phyloP scores from a whole-genome alignment of 129 eudicot species.

The Apium graveolens region DNA sequence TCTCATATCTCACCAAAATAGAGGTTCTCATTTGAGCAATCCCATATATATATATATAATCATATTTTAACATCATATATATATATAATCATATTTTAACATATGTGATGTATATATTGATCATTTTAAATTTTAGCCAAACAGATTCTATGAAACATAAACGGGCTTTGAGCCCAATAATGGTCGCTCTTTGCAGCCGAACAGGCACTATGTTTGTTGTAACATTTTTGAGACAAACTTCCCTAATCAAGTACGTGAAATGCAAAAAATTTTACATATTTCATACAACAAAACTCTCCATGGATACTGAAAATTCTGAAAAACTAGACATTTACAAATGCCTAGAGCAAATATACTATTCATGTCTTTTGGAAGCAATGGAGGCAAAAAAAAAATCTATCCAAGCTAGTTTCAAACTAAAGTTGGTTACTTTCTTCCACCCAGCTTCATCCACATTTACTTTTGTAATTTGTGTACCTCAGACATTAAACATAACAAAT shows the following conservation, averaged over 20 bases:
- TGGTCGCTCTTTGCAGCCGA: too few relatives aligned
- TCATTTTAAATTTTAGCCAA: too few relatives aligned
- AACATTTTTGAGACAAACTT: constrained; percentile 11
- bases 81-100: too few relatives aligned
- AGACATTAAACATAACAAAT: constrained; percentile 2
- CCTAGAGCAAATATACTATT: not conserved
- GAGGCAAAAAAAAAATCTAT: constrained; percentile 6
- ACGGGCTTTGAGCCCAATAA: too few relatives aligned
- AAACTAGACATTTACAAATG: constrained; percentile 18
- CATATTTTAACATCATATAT: too few relatives aligned
- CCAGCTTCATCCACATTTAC: constrained; percentile 11
- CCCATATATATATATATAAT: too few relatives aligned
- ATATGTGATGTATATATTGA: too few relatives aligned
- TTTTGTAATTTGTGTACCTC: constrained; percentile 10
- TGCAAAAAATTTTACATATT: constrained; percentile 7
- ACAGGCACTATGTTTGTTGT: not conserved
- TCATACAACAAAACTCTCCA: constrained; percentile 8
- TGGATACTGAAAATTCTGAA: not conserved
- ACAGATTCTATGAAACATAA: too few relatives aligned
- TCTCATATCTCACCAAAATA: too few relatives aligned
- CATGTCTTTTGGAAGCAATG: constrained; percentile 10
- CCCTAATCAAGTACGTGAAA: constrained; percentile 14
- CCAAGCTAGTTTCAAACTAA: not conserved
- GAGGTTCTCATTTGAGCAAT: too few relatives aligned
- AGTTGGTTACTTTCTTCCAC: not conserved